Evolutionary conservation across 129 eudicot species (phyloP).

Genomic region (sunflower (Helianthus annuus)): DNA sequence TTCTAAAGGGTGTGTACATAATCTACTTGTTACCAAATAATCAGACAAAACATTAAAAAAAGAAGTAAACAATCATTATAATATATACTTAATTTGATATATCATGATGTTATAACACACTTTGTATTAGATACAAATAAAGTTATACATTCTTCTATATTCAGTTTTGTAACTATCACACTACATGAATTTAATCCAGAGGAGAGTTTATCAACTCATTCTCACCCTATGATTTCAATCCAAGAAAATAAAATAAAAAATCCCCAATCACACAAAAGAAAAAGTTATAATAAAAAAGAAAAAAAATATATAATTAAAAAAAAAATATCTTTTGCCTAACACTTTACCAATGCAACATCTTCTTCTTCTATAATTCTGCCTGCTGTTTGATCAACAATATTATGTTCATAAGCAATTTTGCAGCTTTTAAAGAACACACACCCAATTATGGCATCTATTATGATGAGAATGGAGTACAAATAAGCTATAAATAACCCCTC

Average conservation of each 20-base stretch:
- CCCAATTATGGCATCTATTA: conserved; percentile 53
- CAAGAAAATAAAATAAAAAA: background rate
- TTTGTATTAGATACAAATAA: background rate
- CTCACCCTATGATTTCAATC: conserved; percentile 32
- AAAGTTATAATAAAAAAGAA: background rate
- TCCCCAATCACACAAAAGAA: background rate
- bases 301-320: conserved; percentile 12
- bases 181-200: conserved; percentile 25
- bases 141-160: conserved; percentile 27
- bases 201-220: conserved; percentile 37
- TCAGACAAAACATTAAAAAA: background rate
- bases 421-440: conserved; percentile 73
- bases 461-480: conserved; percentile 58
- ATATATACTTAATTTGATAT: background rate
- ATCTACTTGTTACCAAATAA: too few relatives aligned
- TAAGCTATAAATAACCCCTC: conserved; percentile 71
- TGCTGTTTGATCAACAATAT: conserved; percentile 36
- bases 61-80: background rate
- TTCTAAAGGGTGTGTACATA: too few relatives aligned
- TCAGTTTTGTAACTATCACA: background rate
- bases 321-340: conserved; percentile 33
- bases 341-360: conserved; percentile 29
- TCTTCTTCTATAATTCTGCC: conserved; percentile 21
- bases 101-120: conserved; percentile 8
- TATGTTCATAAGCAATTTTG: conserved; percentile 32